Conservation (phyloP, 2,329 filamentous ascomycete species). For the Xylogone sp. region DNA sequence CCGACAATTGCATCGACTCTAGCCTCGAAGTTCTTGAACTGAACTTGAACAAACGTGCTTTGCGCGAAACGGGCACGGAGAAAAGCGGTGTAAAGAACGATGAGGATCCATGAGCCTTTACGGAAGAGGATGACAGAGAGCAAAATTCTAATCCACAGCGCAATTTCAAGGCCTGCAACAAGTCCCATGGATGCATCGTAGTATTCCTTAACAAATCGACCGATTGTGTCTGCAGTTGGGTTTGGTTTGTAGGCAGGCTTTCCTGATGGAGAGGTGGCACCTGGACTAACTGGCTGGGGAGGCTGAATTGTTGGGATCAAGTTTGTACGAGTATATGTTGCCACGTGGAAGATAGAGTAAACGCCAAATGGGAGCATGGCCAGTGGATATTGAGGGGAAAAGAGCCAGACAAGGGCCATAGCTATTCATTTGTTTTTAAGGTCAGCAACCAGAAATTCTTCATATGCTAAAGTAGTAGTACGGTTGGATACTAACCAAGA, state of each 20-base stretch:
- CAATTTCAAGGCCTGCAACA: conserved; percentile 83
- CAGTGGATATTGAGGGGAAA: conserved; percentile 82
- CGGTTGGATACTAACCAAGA: conserved; percentile 61
- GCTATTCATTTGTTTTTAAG: too few species aligned
- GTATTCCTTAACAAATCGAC: conserved; percentile 94
- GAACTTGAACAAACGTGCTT: conserved; percentile 87
- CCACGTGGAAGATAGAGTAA: conserved; percentile 98
- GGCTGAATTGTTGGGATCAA: conserved; percentile 83
- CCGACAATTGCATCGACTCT: conserved; percentile 78
- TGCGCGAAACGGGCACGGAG: conserved; percentile 86
- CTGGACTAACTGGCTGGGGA: conserved; percentile 49
- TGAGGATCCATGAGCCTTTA: conserved; percentile 84
- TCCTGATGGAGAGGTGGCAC: conserved; percentile 50
- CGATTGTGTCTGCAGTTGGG: conserved; percentile 75
- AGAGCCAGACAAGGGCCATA: conserved; percentile 94
- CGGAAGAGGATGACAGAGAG: conserved; percentile 82
- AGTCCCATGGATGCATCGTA: conserved; percentile 95
- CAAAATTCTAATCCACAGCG: conserved; percentile 79
- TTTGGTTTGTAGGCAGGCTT: conserved; percentile 49
- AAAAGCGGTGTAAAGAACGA: conserved; percentile 85
- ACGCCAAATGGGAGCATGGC: conserved; percentile 92
- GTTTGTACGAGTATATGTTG: conserved; percentile 92
- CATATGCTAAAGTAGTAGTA: conserved; percentile 12
- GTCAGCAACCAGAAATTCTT: conserved; percentile 13
- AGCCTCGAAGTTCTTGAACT: conserved; percentile 68